Percentiles rank a stretch among this genome's conserved stretches.
These are phyloP conservation scores for Aquilaria agallochum DNA, from an alignment of 441 rosid species.

Conservation along the genomic window DNA sequence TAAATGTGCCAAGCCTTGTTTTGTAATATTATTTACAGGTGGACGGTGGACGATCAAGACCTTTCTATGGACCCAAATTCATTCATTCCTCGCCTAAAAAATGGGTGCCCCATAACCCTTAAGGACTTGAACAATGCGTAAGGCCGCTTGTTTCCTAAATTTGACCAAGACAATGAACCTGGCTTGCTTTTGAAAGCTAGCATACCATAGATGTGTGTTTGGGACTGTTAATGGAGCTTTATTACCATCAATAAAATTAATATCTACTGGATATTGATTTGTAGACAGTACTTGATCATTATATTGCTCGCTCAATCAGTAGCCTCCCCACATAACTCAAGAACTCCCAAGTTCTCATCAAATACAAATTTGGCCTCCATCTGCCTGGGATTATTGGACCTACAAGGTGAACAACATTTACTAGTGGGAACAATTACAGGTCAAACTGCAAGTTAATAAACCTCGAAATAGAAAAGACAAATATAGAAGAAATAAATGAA, in stretches of 20 bases:
- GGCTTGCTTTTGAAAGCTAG: no score
- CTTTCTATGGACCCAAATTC: constrained; percentile 36
- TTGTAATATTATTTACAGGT: constrained; percentile 16
- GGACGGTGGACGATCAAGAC: constrained; percentile 47
- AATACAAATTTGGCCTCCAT: constrained; percentile 66
- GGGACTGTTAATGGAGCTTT: no score
- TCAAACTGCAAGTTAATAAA: no score
- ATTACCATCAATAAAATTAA: constrained; percentile 16
- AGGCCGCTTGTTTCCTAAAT: background rate
- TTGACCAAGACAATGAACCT: no score
- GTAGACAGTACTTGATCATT: constrained; percentile 55
- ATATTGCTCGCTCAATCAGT: constrained; percentile 77
- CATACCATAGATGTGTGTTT: no score
- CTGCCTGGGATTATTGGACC: constrained; percentile 82
- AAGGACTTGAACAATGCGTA: constrained; percentile 20
- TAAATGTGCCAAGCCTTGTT: no score
- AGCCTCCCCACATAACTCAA: constrained; percentile 96
- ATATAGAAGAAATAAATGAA: no score
- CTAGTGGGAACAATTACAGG: no score
- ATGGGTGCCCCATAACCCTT: constrained; percentile 52
- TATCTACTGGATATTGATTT: constrained; percentile 61
- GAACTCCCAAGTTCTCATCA: constrained; percentile 71
- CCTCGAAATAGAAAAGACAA: no score
- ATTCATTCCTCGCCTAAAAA: constrained; percentile 49
- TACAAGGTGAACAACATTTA: constrained; percentile 22